Conservation (phyloP, 1,284 basidiomycete genomes). For the Ustilago sp. region DNA sequence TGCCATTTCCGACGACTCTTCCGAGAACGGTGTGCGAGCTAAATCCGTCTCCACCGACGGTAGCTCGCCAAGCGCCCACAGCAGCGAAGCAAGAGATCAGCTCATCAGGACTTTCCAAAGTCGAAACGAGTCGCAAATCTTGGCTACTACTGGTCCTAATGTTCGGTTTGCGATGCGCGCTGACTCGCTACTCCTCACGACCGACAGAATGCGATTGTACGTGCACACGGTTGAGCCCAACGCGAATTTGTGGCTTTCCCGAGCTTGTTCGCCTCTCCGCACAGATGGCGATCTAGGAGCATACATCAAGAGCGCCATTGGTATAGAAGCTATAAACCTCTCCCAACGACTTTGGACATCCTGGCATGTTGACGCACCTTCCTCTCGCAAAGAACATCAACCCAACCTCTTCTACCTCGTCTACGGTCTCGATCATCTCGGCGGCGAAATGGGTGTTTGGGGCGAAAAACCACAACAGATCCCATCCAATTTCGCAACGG, state of each 20-base stretch:
- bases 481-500: neutral
- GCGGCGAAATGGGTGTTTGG: constrained; percentile 54
- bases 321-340: constrained; percentile 35
- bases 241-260: constrained; percentile 49
- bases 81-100: constrained; percentile 25
- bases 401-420: constrained; percentile 55
- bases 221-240: constrained; percentile 52
- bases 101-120: constrained; percentile 36
- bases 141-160: constrained; percentile 30
- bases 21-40: constrained; percentile 40
- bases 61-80: constrained; percentile 20
- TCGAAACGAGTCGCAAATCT: constrained; percentile 33
- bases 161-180: constrained; percentile 43
- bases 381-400: constrained; percentile 38
- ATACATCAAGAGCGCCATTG: constrained; percentile 50
- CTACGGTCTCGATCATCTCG: constrained; percentile 52
- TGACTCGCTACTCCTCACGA: constrained; percentile 52
- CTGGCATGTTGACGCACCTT: constrained; percentile 52
- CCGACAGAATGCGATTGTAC: constrained; percentile 52
- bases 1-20: constrained; percentile 31
- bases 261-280: constrained; percentile 50
- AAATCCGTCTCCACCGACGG: constrained; percentile 40
- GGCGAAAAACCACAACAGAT: constrained; percentile 41
- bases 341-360: constrained; percentile 52
- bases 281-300: constrained; percentile 49